Evolutionary conservation across 345 rosid species (phyloP).

Genomic region (Ceriops zippeliana): DNA sequence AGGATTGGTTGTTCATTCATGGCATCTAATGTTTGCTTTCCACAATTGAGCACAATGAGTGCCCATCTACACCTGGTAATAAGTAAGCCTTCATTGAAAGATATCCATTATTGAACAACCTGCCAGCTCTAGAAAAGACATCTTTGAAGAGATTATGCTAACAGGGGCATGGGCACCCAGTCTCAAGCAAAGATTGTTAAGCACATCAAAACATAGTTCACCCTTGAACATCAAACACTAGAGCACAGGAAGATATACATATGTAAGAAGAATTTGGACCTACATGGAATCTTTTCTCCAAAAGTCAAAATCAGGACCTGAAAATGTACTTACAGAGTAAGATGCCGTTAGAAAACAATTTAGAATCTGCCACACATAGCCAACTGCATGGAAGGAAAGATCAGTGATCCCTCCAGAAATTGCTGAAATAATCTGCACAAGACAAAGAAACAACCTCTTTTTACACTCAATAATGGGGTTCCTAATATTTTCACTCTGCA

Average conservation of each 20-base stretch:
- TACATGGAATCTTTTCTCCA: background rate
- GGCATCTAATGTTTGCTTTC: background rate
- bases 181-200: background rate
- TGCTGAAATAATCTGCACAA: conserved; percentile 80
- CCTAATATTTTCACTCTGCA: too few species aligned
- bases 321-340: conserved; percentile 69
- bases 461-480: background rate
- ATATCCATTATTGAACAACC: background rate
- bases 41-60: background rate
- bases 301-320: conserved; percentile 8
- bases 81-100: background rate
- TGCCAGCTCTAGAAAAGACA: background rate
- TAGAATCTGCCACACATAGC: conserved; percentile 88
- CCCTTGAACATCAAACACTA: background rate
- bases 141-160: background rate
- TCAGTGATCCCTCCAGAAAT: conserved; percentile 96
- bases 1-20: background rate
- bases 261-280: background rate
- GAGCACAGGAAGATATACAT: background rate
- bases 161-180: background rate
- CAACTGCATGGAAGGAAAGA: conserved; percentile 81
- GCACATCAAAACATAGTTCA: background rate
- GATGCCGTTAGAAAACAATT: conserved; percentile 95
- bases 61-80: background rate
- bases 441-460: conserved; percentile 9